Conservation (phyloP, 2,329 filamentous ascomycete genomes). For the Sclerotiophoma versabilis region DNA sequence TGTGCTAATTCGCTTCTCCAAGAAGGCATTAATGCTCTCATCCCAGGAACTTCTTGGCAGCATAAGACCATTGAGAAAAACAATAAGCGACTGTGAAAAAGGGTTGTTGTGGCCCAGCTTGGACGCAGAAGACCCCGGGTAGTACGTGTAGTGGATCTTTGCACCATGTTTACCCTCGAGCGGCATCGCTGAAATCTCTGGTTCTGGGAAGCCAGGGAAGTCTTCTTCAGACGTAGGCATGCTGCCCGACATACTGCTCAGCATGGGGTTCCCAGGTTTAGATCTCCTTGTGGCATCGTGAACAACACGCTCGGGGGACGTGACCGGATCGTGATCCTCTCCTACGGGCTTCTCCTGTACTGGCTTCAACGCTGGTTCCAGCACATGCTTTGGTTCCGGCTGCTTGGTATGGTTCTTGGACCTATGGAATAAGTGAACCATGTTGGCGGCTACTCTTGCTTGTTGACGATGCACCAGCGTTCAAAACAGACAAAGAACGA, state of each 20-base stretch:
- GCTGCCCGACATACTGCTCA: conserved; percentile 23
- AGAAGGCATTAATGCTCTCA: conserved; percentile 40
- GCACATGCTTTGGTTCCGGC: conserved; percentile 7
- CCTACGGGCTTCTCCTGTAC: conserved; percentile 5
- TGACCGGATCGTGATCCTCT: conserved; percentile 1
- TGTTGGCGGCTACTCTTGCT: not conserved
- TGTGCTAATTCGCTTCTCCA: conserved; percentile 33
- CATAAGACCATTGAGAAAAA: conserved; percentile 56
- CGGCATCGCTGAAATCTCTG: conserved; percentile 37
- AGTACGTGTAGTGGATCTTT: conserved; percentile 45
- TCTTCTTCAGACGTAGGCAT: conserved; percentile 38
- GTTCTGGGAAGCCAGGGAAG: conserved; percentile 37
- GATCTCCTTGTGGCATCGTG: conserved; percentile 7
- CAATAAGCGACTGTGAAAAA: conserved; percentile 48
- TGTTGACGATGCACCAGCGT: not conserved
- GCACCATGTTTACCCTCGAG: conserved; percentile 42
- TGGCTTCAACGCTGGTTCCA: conserved; percentile 6
- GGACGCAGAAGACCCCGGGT: conserved; percentile 35
- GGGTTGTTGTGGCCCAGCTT: conserved; percentile 36
- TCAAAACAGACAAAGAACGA: not conserved
- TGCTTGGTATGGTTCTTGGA: conserved; percentile 10
- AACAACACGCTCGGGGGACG: conserved; percentile 7
- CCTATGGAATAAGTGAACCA: conserved; percentile 18
- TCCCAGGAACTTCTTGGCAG: conserved; percentile 52
- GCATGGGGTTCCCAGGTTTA: conserved; percentile 6